Base-by-base conservation (phyloP, 805 yeast genomes). In the Torulaspora franciscae region DNA sequence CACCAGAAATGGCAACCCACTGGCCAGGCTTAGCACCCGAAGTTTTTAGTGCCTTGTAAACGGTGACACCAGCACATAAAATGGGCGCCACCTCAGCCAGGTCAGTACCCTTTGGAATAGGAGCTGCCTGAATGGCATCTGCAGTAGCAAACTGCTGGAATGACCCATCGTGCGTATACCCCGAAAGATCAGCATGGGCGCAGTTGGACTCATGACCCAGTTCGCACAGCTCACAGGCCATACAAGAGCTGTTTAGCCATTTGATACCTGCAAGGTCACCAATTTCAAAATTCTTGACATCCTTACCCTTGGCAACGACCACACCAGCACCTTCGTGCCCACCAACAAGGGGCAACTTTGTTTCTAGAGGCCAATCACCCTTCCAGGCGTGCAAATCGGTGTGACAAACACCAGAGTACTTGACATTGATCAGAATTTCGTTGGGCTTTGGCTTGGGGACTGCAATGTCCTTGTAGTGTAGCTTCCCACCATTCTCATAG, bases 121-220 rank as follows among this genome's bases (percentile, higher is more conserved):
- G 70, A n/a, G 95, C 93, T 26, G 93, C 95, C 62, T 85, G 93
- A 40, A 83, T 73, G 22, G 91, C 89, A 66, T 85, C 89, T 28
- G 90, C 95, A 34, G 90, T 80, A 29, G 90, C 91, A 63, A 84
- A 86, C 69, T 86, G 86, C 68, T 87, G 95, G 80, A 87, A 85
- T 14, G 93, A 79, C 50, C 95, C 81, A 53, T 76, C 79, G 50
- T 74, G 79, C 10, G 79, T 74, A 64, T 75, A 75, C 51, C 81
- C 81, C 9, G 78, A 75, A 47, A 75, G 66, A 47, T 72, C 79
- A 11, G 78, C 79, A 19, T 63, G 47, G 24, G 48, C 48, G 68
- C 84, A 79, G 60, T 73, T 76, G 38, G 82, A 68, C 64, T 79
- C 84, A 46, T 64, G 57, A 37, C 76, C 70, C 37, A 58, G 61